A percentile compares a stretch with the other conserved stretches of the same genome.
Evolutionary conservation across 2,329 filamentous ascomycete genomes (phyloP).

Genomic region (Colletotrichum higginsianum): DNA sequence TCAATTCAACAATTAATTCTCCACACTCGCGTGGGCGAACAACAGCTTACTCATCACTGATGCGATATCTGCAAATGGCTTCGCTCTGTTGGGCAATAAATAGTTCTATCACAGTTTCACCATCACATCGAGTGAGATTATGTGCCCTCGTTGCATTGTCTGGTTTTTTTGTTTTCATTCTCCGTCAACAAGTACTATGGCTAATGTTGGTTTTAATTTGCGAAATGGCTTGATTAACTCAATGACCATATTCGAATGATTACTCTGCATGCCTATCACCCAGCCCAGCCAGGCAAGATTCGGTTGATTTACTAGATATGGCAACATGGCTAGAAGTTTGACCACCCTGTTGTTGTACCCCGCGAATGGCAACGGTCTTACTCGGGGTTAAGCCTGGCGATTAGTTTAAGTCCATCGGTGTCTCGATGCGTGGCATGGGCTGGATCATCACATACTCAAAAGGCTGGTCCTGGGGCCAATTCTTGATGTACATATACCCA

Average conservation of each 20-base stretch:
- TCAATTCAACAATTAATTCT: not conserved
- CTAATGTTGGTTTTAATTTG: not conserved
- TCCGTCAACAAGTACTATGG: too few relatives aligned
- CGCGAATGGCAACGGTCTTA: not conserved
- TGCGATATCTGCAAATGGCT: not conserved
- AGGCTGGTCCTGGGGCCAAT: conserved; percentile 22
- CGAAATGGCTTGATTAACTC: not conserved
- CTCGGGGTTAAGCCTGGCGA: conserved; percentile 22
- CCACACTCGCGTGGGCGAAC: not conserved
- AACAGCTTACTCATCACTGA: too few relatives aligned
- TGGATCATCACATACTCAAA: conserved; percentile 18
- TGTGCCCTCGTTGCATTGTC: not conserved
- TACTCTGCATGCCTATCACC: not conserved
- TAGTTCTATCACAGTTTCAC: too few relatives aligned
- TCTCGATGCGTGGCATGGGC: conserved; percentile 9
- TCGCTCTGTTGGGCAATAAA: not conserved
- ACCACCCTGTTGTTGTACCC: not conserved
- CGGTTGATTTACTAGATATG: too few relatives aligned
- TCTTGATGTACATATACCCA: conserved; percentile 32
- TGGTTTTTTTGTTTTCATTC: not conserved
- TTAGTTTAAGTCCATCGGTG: not conserved
- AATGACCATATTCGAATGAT: not conserved
- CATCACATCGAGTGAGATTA: not conserved
- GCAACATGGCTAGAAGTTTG: not conserved
- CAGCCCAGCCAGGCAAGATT: not conserved